Percentiles rank a stretch among this genome's conserved stretches.
Evolutionary conservation across 257 asterid genomes (phyloP).

Genomic region (Thymus quinquecostatus): DNA sequence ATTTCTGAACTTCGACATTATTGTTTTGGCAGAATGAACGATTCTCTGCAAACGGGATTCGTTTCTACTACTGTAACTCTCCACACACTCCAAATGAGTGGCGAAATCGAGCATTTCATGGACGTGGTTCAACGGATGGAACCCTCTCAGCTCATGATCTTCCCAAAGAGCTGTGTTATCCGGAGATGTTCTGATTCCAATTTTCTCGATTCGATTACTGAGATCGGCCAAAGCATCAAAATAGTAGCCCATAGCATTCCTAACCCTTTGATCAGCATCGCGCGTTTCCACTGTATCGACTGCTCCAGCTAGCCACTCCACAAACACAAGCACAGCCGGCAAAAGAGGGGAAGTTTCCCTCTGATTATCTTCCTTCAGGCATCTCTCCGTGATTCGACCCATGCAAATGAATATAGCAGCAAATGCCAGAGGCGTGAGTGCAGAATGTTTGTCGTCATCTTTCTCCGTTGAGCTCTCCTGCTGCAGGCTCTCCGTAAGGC

Average conservation of each 20-base stretch:
- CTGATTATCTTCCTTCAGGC: slow-evolving; percentile 37
- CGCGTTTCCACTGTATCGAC: slow-evolving; percentile 45
- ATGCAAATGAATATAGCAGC: slow-evolving; percentile 65
- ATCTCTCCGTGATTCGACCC: slow-evolving; percentile 72
- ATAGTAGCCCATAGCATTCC: slow-evolving; percentile 62
- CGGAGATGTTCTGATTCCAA: slow-evolving; percentile 22
- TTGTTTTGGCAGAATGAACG: slow-evolving; percentile 47
- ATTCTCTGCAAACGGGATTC: slow-evolving; percentile 52
- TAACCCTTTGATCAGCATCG: slow-evolving; percentile 57
- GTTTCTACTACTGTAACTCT: slow-evolving; percentile 32
- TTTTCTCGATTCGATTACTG: slow-evolving; percentile 47
- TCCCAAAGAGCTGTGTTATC: slow-evolving; percentile 78
- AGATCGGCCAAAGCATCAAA: slow-evolving; percentile 56
- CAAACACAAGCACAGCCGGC: slow-evolving; percentile 70
- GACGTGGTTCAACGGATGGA: slow-evolving; percentile 53
- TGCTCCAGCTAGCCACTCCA: slow-evolving; percentile 76
- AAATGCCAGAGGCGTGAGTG: slow-evolving; percentile 48
- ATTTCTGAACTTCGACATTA: slow-evolving; percentile 37
- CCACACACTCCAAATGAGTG: slow-evolving; percentile 44
- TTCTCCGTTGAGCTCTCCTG: slow-evolving; percentile 42
- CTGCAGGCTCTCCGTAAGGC: slow-evolving; percentile 45
- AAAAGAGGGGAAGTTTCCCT: slow-evolving; percentile 54
- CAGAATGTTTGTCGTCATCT: slow-evolving; percentile 41
- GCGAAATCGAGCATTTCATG: slow-evolving; percentile 62
- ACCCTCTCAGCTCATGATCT: slow-evolving; percentile 86